Evolutionary conservation across 805 yeast genomes (phyloP), one percentile per base, ranked within the genome.

Genomic region (Candida suzukii): DNA sequence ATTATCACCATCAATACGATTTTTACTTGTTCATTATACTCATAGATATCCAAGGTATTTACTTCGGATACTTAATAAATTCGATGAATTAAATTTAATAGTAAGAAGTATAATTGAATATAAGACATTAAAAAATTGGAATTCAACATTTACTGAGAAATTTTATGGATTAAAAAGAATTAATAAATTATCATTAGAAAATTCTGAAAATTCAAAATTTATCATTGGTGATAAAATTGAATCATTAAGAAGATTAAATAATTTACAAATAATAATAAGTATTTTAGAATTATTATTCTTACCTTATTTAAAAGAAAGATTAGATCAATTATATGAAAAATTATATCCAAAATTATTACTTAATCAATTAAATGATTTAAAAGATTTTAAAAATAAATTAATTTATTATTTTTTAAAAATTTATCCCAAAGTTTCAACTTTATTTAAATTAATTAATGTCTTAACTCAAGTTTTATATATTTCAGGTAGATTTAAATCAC

Each of bases 111-210:
- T 73, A 3, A 64, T 91, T 2, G 97, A 93, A 58, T 78, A 78
- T 68, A 71, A 74, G 46, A 85, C 81, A 50, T 59, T 91, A 38
- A 73, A 66, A 39, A 68, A 69, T 38, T 85, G 93, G 87, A 90
- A 86, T 52, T 77, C 95, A 0, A 77, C 93, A 2, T 87, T 91
- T 53, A 87, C 95, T 0, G 97, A 91, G 58, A 84, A 85, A 55
- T 91, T 91, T 56, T 91, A 91, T 56, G 98, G 97, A 2, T 63
- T 91, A 47, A 88, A 88, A 54, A 68, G 95, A 37, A 73, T 74
- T 24, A 63, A 62, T 42, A 59, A 43, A 4, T 33, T 46, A 25
- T 39, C 41, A 6, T 33, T 56, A 11, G 29, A 46, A 18, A 26
- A n/a, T 17, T 21, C 35, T 10, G 43, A 37, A 18, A 26, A 39